Conservation (phyloP, 129 eudicot species). For the Helianthus annuus region HanXRQr2.0-SUNRISE NC_035441.2:145042243-145042742, state of each 20-base stretch:
- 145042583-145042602: not conserved
- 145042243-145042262: not conserved
- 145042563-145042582: not conserved
- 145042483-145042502: not conserved
- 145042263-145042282: not conserved
- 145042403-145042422: not conserved
- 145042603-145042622: not conserved
- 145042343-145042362: too few relatives aligned
- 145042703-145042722: too few relatives aligned
- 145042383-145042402: not conserved
- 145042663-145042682: too few relatives aligned
- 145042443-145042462: not conserved
- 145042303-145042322: not conserved
- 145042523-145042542: not conserved
- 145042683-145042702: too few relatives aligned
- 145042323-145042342: not conserved
- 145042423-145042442: not conserved
- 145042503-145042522: not conserved
- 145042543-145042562: too few relatives aligned
- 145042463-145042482: not conserved
- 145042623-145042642: too few relatives aligned
- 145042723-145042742: too few relatives aligned
- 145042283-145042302: not conserved
- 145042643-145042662: too few relatives aligned
- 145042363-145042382: not conserved